Conservation (phyloP, 371 early-diverging fungal genomes). For the Apophysomyces ossiformis region DNA sequence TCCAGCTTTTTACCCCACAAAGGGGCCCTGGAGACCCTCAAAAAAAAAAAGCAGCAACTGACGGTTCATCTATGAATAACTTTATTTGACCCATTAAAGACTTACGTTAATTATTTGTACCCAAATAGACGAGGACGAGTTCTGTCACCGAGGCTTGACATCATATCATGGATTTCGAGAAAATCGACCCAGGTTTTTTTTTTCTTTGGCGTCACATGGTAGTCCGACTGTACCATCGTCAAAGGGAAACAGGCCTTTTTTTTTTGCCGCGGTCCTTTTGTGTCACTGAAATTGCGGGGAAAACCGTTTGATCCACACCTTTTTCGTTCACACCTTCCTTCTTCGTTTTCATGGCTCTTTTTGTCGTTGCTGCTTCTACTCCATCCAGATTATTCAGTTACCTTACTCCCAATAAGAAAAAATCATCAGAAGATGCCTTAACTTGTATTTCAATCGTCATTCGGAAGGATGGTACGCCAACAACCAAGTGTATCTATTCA, state of each 20-base stretch:
- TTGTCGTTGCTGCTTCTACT: background rate
- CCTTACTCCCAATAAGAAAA: background rate
- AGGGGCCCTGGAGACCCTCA: background rate
- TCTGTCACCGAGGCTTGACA: no score
- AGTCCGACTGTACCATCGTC: background rate
- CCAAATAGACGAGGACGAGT: no score
- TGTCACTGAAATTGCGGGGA: slow-evolving; percentile 10
- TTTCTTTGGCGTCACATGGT: background rate
- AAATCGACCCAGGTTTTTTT: background rate
- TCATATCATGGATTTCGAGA: background rate
- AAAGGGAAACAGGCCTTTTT: background rate
- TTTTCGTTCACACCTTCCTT: background rate
- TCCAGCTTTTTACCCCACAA: slow-evolving; percentile 10
- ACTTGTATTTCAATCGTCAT: slow-evolving; percentile 21
- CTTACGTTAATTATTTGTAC: no score
- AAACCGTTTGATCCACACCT: slow-evolving; percentile 3
- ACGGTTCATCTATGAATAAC: no score
- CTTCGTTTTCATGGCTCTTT: background rate
- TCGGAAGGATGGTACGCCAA: slow-evolving; percentile 23
- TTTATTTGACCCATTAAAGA: no score
- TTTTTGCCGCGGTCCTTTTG: background rate
- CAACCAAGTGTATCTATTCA: slow-evolving; percentile 18
- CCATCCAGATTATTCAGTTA: background rate
- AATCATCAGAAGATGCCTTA: background rate
- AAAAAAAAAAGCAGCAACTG: background rate